Base-by-base conservation (phyloP, 2,329 filamentous ascomycete genomes). In the Dothistroma pini region DNA sequence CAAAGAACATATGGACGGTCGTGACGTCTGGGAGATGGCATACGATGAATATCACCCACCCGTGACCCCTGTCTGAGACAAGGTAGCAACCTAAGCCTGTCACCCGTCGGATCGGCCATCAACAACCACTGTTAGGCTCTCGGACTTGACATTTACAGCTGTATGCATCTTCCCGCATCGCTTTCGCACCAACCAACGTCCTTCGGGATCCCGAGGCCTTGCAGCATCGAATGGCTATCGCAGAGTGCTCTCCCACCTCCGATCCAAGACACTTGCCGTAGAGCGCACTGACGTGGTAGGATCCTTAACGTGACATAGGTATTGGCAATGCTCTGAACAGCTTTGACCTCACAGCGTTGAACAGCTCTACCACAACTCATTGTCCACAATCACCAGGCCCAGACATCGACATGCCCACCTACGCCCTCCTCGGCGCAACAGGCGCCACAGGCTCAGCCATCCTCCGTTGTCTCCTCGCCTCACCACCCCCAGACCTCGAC, bases 351-450 rank as follows among this genome's bases (percentile, higher is more conserved):
- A 3, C n/a, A 19, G 12, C 8, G 16, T 6, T 19, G n/a, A n/a
- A 44, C n/a, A 8, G 41, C n/a, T n/a, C 1, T 14, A 6, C 7
- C 16, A 2, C 41, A n/a, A 19, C 41, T 44, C 41, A 44, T n/a
- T 14, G 8, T 44, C 16, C 41, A 44, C 3, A 8, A 19, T 14
- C 16, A 44, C 8, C 41, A 44, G 41, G 16, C 16, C 14, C n/a
- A 19, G 41, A 19, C 41, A 19, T 51, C 48, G 10, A 56, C 2
- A 69, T 69, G 67, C 64, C 65, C 5, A 68, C 60, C 38, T 61
- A 69, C 57, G 66, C 65, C 19, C 60, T 69, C 9, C 64, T 70
- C 9, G 68, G 68, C 12, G 67, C 67, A 12, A 70, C 68, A 29
- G 68, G 68, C 25, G 49, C 60, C 2, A 69, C 68, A 14, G 68